A percentile compares a stretch with the other conserved stretches of the same genome.
Evolutionary conservation across 2,329 filamentous ascomycete species (phyloP).

Genomic region (Neonectria punicea): DNA sequence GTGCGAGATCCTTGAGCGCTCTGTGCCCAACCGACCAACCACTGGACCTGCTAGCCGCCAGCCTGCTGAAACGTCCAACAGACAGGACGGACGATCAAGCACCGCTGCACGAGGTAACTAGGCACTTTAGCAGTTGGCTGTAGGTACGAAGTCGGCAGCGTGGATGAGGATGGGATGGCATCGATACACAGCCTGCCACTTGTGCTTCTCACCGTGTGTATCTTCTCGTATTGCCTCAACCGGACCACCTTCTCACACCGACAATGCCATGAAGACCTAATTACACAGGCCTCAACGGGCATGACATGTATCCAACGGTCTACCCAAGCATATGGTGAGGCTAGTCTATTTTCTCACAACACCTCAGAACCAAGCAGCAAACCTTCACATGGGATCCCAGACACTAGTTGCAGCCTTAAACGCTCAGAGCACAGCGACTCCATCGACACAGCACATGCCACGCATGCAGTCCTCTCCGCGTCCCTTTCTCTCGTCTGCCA

Average conservation of each 20-base stretch:
- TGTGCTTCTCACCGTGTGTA: neutral
- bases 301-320: neutral
- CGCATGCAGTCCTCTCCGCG: neutral
- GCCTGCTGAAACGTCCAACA: neutral
- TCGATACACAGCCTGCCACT: neutral
- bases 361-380: neutral
- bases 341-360: neutral
- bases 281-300: neutral
- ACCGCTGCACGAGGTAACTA: neutral
- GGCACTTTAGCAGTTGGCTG: neutral
- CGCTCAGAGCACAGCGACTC: neutral
- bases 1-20: conserved; percentile 16
- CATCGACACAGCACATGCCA: conserved; percentile 3
- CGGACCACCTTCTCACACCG: neutral
- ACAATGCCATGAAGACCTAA: neutral
- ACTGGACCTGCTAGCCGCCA: conserved; percentile 34
- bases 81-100: neutral
- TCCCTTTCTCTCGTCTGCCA: neutral
- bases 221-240: neutral
- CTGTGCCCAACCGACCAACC: conserved; percentile 33
- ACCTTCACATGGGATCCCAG: neutral
- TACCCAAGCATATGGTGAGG: neutral
- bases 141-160: neutral
- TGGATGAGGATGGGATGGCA: neutral
- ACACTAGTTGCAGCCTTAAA: neutral